These are phyloP conservation scores for Pichia deserticola DNA, from an alignment of 805 yeast genomes.

Conservation along the genomic window DNA sequence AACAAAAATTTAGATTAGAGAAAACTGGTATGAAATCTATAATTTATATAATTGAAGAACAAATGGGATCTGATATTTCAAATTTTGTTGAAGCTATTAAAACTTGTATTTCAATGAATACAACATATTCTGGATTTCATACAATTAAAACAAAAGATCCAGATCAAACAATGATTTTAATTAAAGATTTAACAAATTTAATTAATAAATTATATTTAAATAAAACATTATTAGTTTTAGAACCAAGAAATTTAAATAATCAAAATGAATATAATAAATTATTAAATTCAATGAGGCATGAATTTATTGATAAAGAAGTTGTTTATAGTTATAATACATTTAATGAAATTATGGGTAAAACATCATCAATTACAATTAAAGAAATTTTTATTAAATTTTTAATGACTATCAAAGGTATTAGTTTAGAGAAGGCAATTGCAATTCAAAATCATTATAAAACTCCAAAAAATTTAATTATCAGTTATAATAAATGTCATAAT, in stretches of 20 bases:
- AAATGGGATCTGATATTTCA: conserved; percentile 36
- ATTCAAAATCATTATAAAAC: conserved; percentile 70
- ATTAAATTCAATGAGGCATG: conserved; percentile 34
- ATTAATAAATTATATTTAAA: conserved; percentile 33
- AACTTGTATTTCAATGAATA: conserved; percentile 66
- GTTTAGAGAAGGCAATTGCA: conserved; percentile 75
- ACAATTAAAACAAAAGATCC: conserved; percentile 61
- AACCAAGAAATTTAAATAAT: conserved; percentile 40
- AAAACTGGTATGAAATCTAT: conserved; percentile 61
- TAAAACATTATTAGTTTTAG: conserved; percentile 40
- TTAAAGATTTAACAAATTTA: conserved; percentile 40
- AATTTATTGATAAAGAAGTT: conserved; percentile 26
- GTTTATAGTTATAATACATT: conserved; percentile 49
- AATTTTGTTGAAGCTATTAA: conserved; percentile 58
- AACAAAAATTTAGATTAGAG: conserved; percentile 73
- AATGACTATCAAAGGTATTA: conserved; percentile 72
- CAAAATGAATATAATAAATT: conserved; percentile 44
- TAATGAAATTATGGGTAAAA: conserved; percentile 62
- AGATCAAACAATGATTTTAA: conserved; percentile 65
- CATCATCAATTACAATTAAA: conserved; percentile 59
- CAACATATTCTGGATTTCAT: conserved; percentile 59
- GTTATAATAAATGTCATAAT: conserved; percentile 9
- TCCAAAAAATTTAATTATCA: conserved; percentile 50
- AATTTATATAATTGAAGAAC: conserved; percentile 77
- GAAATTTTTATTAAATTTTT: conserved; percentile 73